Evolutionary conservation across 2,329 filamentous ascomycete species (phyloP).

Genomic region (Diaporthe citriasiana): DNA sequence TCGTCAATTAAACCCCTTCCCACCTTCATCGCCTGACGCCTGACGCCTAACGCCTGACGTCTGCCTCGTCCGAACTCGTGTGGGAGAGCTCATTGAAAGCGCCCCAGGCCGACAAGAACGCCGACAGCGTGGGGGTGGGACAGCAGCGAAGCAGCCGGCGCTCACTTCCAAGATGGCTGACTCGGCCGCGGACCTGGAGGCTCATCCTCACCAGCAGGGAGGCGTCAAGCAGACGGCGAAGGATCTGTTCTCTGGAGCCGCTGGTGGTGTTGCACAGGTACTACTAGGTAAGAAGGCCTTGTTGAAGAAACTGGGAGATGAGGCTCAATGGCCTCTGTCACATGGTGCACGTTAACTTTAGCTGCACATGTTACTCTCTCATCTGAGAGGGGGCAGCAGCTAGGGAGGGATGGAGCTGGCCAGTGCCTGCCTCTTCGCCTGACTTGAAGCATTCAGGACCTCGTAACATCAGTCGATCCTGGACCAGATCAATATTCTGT

Average conservation of each 20-base stretch:
- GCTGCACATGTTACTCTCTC: neutral
- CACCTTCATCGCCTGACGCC: neutral
- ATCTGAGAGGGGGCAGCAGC: neutral
- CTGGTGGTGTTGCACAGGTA: conserved; percentile 93
- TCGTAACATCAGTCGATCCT: neutral
- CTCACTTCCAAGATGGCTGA: conserved; percentile 50
- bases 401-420: conserved; percentile 4
- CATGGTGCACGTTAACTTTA: neutral
- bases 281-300: conserved; percentile 78
- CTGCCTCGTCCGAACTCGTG: neutral
- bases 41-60: neutral
- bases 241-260: conserved; percentile 91
- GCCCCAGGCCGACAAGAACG: neutral
- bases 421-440: neutral
- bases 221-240: conserved; percentile 77
- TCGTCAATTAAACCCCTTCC: neutral
- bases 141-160: conserved; percentile 28
- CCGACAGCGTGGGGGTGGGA: conserved; percentile 32
- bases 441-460: neutral
- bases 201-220: conserved; percentile 48
- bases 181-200: conserved; percentile 54
- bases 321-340: neutral
- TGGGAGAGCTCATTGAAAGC: neutral
- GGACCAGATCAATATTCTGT: neutral
- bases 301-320: neutral